Evolutionary conservation across 176 grass and related monocot species (phyloP), one percentile per base, ranked within the genome.

Genomic region (Rhynchospora tenuis): DNA sequence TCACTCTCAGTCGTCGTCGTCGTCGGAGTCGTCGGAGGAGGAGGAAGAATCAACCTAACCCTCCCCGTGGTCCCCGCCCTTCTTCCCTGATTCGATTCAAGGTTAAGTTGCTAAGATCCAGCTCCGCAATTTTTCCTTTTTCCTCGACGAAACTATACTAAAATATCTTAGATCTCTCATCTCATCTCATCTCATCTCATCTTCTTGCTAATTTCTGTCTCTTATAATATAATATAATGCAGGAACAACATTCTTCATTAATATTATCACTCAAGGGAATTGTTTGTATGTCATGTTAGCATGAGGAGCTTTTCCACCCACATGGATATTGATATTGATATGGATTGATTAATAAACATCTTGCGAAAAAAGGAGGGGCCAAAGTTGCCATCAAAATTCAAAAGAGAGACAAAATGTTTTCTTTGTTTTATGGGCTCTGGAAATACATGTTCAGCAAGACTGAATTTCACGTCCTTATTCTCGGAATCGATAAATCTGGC

Each of bases 371-470:
- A 22, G 70, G 20, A 22, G n/a, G n/a, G n/a, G n/a, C n/a, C n/a
- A n/a, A n/a, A n/a, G n/a, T n/a, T n/a, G n/a, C n/a, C n/a, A n/a
- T n/a, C n/a, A 60, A 50, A 22, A 24, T 26, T 44, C 14, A 19
- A 28, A 54, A 27, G 22, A 75, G 71, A 66, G 24, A 82, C 90
- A 70, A 73, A 19, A 99, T 99, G 96, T 99, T 99, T 83, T 99
- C 96, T 70, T 91, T 99, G 86, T 90, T 99, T 54, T 93, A 95
- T 87, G 96, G 96, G 60, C 86, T 99, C 14, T 99, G 96, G 96
- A 89, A 99, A 19, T 89, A 92, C 62, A 84, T 92, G n/a, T 95
- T 99, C 83, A 99, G 91, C 91, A 99, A 95, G 93, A 64, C 96
- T 9, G 93, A 99, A 87, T 99, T 92, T 81, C 93, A 86, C 79